Evolutionary conservation across 306 rosid species (phyloP).

Genomic region (Crataegus laevigata): DNA sequence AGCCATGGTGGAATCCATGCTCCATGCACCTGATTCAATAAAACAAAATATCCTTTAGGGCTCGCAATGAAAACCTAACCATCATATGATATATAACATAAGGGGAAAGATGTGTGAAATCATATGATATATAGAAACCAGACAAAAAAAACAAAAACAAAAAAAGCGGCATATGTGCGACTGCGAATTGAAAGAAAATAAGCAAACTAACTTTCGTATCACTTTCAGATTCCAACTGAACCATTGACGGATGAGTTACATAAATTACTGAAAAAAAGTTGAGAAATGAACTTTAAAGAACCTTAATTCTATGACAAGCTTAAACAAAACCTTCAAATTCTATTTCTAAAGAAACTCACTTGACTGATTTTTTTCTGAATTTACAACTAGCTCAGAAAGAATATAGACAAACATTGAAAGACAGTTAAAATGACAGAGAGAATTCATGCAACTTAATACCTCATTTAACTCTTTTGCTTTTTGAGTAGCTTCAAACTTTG

Average conservation of each 20-base stretch:
- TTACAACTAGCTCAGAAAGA: neutral
- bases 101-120: neutral
- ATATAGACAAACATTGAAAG: neutral
- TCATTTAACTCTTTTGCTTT: conserved; percentile 53
- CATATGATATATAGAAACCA: neutral
- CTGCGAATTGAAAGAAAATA: neutral
- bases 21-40: conserved; percentile 55
- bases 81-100: neutral
- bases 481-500: conserved; percentile 63
- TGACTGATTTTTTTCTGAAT: neutral
- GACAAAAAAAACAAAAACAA: neutral
- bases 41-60: conserved; percentile 24
- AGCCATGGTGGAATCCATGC: conserved; percentile 98
- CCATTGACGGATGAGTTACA: neutral
- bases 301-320: neutral
- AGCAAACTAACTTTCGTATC: neutral
- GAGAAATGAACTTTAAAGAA: neutral
- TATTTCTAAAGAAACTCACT: neutral
- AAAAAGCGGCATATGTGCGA: neutral
- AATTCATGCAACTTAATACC: conserved; percentile 39
- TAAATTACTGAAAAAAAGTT: neutral
- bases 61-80: neutral
- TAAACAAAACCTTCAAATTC: neutral
- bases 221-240: neutral
- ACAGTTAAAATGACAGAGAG: neutral